Evolutionary conservation across 1,284 basidiomycete species (phyloP).

Genomic region (Pseudozyma hubeiensis): DNA sequence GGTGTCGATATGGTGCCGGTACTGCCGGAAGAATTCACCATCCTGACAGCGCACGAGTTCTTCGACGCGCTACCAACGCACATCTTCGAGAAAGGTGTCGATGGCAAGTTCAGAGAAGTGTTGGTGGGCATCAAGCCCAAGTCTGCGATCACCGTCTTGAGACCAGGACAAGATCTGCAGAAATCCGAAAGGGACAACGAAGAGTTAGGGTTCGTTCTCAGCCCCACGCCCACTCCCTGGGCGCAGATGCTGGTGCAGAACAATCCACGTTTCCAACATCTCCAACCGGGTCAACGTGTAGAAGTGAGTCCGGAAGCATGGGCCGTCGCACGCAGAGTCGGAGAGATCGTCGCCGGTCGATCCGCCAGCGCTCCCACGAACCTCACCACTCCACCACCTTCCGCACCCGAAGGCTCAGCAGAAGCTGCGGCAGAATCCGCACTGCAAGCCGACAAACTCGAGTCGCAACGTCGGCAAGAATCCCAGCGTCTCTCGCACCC

Average conservation of each 20-base stretch:
- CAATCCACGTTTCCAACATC: slow-evolving; percentile 52
- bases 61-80: slow-evolving; percentile 97
- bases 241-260: slow-evolving; percentile 72
- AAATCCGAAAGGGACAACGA: slow-evolving; percentile 27
- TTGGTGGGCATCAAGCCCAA: slow-evolving; percentile 74
- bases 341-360: slow-evolving; percentile 61
- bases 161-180: slow-evolving; percentile 33
- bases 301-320: slow-evolving; percentile 64
- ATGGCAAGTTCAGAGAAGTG: slow-evolving; percentile 86
- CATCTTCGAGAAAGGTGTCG: slow-evolving; percentile 76
- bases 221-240: slow-evolving; percentile 75
- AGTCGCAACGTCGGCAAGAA: slow-evolving; percentile 9
- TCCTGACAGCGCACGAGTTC: slow-evolving; percentile 95
- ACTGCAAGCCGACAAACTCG: slow-evolving; percentile 5
- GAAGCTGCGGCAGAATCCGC: slow-evolving; percentile 33
- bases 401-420: background rate
- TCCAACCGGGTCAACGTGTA: slow-evolving; percentile 63
- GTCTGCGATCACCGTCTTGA: slow-evolving; percentile 46
- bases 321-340: slow-evolving; percentile 59
- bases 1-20: slow-evolving; percentile 77
- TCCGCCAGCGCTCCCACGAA: slow-evolving; percentile 19
- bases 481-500: slow-evolving; percentile 27
- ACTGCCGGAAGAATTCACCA: slow-evolving; percentile 75
- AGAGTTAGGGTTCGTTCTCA: slow-evolving; percentile 76
- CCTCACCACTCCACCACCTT: background rate